Conservation (phyloP, 2,329 filamentous ascomycete genomes). For the Colletotrichum horii region DNA sequence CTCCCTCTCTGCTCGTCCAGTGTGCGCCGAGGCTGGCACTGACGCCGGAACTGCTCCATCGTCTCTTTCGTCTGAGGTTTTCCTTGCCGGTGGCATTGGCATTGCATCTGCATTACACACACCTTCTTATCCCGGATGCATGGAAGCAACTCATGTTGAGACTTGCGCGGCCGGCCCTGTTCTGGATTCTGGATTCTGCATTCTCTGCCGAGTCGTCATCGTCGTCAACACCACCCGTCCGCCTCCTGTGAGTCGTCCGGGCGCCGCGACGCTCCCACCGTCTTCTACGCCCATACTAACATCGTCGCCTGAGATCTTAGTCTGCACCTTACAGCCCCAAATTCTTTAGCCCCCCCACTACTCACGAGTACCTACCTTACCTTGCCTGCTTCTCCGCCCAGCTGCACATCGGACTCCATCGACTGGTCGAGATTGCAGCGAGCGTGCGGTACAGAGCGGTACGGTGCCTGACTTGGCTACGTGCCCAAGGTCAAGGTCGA, state of each 20-base stretch:
- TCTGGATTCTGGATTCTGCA: not conserved
- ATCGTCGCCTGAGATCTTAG: constrained; percentile 14
- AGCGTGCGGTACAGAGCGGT: not conserved
- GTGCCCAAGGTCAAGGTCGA: not conserved
- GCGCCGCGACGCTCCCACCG: not conserved
- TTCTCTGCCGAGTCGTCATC: not conserved
- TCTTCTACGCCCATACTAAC: not conserved
- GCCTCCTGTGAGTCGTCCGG: not conserved
- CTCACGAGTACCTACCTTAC: not conserved
- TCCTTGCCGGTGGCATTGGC: not conserved
- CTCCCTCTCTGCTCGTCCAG: not conserved
- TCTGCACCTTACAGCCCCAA: not conserved
- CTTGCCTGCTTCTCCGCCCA: not conserved
- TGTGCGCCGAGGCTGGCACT: not conserved
- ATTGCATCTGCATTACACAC: not conserved
- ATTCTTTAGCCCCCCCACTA: not conserved
- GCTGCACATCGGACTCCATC: not conserved
- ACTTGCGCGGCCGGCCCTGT: constrained; percentile 1
- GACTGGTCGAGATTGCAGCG: not conserved
- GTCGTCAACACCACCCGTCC: not conserved
- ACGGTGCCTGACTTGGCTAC: not conserved
- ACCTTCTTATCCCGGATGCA: not conserved
- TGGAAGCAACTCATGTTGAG: not conserved
- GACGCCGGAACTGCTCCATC: not conserved
- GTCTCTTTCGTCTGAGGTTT: constrained; percentile 11